Evolutionary conservation across 768 basidiomycete species (phyloP), one percentile per base, ranked within the genome.

Genomic region (Boletales sp.): DNA sequence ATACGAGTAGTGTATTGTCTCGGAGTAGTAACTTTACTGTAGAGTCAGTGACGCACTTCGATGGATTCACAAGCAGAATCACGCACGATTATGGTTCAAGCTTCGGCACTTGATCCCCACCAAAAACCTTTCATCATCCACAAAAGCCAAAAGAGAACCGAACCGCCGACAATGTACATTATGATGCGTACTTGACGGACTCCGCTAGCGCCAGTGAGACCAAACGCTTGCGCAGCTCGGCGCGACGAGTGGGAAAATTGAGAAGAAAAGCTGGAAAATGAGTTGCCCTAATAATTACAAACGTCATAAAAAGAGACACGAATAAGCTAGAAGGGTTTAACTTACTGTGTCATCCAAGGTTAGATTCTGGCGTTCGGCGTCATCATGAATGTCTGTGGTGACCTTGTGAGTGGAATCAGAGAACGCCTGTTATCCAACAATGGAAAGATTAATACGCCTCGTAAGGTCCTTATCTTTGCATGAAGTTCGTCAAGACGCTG

Each of bases 321-420:
- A 42, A 35, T 8, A 45, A 14, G 17, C 13, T 48, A n/a, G 8
- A 30, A 8, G 35, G n/a, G 25, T 36, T 12, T 17, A 21, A 65
- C 84, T 54, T 52, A 90, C 90, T 3, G 89, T 83, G 35, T 86
- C 81, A 58, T 93, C 89, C 21, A 94, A 72, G 47, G 86, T 79
- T 3, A 79, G 62, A 60, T 93, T 92, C 70, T 93, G 91, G 10
- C 84, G 73, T 68, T 94, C 90, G 2, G 85, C 85, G 60, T 93
- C 91, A 53, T 82, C 79, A 63, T 94, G 77, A 35, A 94, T 91
- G 70, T 94, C 90, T 3, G 82, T 87, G 12, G 90, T 93, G n/a
- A 94, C 77, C 90, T 93, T 17, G 35, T 31, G 28, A 30, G 11
- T 31, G 6, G 30, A 30, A 40, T 54, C 40, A 50, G 34, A 34